Base-by-base conservation (phyloP, 164 flowering plant species). In the Platanus orientalis region DNA sequence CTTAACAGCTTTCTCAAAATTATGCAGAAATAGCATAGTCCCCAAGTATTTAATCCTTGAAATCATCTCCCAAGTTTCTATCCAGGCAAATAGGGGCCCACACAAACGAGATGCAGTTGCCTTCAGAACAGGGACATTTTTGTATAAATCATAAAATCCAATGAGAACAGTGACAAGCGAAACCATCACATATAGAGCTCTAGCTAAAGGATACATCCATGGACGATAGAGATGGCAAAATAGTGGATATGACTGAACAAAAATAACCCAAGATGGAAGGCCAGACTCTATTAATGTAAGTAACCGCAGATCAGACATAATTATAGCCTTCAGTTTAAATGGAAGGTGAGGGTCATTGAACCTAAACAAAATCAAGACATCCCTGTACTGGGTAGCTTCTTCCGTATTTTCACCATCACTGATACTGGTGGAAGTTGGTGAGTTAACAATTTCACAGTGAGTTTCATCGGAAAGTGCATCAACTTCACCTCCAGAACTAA, bases 181-280 rank as follows among this genome's bases (percentile, higher is more conserved):
- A 24, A 71, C 68, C 48, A 75, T 24, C 19, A 68, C 49, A 30
- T 75, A 75, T 10, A 75, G 65, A 6, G 70, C 62, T 65, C 70
- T 75, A 24, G 54, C 78, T 7, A 75, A 42, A 45, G 70, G 75
- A 47, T 65, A 45, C 75, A 75, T 75, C 78, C 78, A 75, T 29
- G 78, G 75, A 11, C 70, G 70, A 57, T 75, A 75, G 13, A 68
- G 40, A 7, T 64, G 61, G 54, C 69, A 57, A 47, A 71, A 68
- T 58, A 71, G 42, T 36, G 78, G 78, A 65, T 75, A 75, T 2
- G 78, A 75, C 45, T 71, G 78, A 16, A 75, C 54, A 66, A 75
- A 75, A 49, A 75, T 68, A 54, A 75, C 78, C 78, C 78, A 75
- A 51, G 72, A 42, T n/a, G 78, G 78, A 54, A 75, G 75, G 20